These are phyloP conservation scores for Saccharomycopsis javanensis DNA, from an alignment of 805 yeast genomes.

Conservation along the genomic window DNA sequence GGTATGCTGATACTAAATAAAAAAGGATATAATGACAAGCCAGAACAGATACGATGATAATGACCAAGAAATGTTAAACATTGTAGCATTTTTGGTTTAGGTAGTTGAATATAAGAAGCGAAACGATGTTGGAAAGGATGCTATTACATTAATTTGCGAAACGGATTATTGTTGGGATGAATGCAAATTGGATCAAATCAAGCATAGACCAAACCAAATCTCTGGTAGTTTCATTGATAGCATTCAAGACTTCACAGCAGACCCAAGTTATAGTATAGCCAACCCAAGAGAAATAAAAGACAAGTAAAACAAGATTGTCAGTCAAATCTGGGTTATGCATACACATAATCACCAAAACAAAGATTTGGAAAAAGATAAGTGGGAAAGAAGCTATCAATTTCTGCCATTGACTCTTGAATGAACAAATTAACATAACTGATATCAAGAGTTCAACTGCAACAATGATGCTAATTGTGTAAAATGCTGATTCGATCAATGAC, in stretches of 20 bases:
- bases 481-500: slow-evolving; percentile 2
- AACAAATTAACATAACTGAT: slow-evolving; percentile 11
- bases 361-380: slow-evolving; percentile 10
- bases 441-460: slow-evolving; percentile 12
- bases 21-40: too few relatives aligned
- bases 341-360: not conserved
- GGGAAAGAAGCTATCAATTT: slow-evolving; percentile 5
- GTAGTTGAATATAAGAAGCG: not conserved
- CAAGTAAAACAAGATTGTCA: not conserved
- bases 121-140: not conserved
- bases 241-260: slow-evolving; percentile 7
- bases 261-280: slow-evolving; percentile 7
- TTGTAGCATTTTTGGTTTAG: not conserved
- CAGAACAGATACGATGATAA: too few relatives aligned
- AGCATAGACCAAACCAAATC: slow-evolving; percentile 10
- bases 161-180: slow-evolving; percentile 2
- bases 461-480: not conserved
- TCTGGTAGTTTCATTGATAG: slow-evolving; percentile 7
- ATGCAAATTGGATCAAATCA: slow-evolving; percentile 12
- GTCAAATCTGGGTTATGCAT: not conserved
- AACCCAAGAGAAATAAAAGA: slow-evolving; percentile 9
- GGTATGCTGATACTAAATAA: too few relatives aligned
- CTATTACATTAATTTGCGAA: not conserved
- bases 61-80: too few relatives aligned
- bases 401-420: slow-evolving; percentile 10